phyloP scores from a whole-genome alignment of 768 basidiomycete species.

The Naematelia encephala region DNA sequence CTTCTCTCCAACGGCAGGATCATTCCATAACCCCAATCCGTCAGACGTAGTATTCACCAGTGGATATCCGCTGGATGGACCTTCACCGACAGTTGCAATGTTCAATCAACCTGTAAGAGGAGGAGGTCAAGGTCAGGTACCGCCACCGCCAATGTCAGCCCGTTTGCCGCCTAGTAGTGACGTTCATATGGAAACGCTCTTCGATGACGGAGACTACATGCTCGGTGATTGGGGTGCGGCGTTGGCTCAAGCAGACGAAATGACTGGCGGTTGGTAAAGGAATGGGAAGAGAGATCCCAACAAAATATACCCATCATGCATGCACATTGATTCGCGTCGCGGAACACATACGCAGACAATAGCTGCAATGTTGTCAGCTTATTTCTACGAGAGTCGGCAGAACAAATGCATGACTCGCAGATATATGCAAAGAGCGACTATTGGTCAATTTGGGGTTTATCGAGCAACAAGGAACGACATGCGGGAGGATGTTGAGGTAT shows the following conservation, averaged over 20 bases:
- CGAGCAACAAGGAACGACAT: too few relatives aligned
- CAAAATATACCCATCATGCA: not conserved
- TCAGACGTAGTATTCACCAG: not conserved
- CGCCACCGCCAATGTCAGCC: constrained; percentile 24
- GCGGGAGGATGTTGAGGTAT: too few relatives aligned
- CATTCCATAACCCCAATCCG: constrained; percentile 3
- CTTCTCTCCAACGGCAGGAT: constrained; percentile 23
- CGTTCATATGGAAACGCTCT: constrained; percentile 24
- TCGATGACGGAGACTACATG: constrained; percentile 24
- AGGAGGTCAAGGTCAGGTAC: too few relatives aligned
- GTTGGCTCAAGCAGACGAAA: constrained; percentile 30
- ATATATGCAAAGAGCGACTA: too few relatives aligned
- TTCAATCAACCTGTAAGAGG: too few relatives aligned
- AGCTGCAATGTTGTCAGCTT: too few relatives aligned
- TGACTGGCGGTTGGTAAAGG: constrained; percentile 3
- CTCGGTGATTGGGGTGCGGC: constrained; percentile 33
- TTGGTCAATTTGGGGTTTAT: too few relatives aligned
- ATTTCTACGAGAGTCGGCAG: too few relatives aligned
- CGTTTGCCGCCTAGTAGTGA: constrained; percentile 15
- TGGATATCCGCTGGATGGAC: not conserved
- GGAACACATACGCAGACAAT: too few relatives aligned
- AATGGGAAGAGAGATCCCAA: not conserved
- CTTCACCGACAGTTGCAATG: not conserved
- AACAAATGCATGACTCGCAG: too few relatives aligned
- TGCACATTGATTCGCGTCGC: not conserved